phyloP scores from a whole-genome alignment of 306 rosid species.

The Vicia sativa region DNA sequence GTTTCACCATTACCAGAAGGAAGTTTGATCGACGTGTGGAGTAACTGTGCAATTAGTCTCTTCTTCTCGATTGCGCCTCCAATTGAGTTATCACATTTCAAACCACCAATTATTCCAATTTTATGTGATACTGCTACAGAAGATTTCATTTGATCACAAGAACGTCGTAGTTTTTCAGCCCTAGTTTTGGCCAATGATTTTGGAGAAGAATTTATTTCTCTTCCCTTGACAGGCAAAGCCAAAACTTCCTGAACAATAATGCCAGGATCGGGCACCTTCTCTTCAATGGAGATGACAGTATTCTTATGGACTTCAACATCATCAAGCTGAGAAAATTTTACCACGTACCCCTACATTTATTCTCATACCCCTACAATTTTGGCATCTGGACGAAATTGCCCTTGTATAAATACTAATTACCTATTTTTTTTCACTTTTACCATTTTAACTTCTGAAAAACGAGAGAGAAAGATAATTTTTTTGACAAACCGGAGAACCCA shows the following conservation, averaged over 20 bases:
- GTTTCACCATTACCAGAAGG: slow-evolving; percentile 44
- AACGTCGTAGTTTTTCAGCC: slow-evolving; percentile 36
- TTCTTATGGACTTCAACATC: slow-evolving; percentile 43
- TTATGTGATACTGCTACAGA: slow-evolving; percentile 6
- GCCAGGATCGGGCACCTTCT: slow-evolving; percentile 35
- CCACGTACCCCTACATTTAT: too few species aligned
- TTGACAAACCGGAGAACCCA: too few species aligned
- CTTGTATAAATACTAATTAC: too few species aligned
- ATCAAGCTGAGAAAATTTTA: slow-evolving; percentile 41
- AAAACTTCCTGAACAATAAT: slow-evolving; percentile 36
- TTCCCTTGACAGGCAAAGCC: slow-evolving; percentile 48
- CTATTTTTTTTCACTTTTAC: too few species aligned
- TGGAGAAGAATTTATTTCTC: slow-evolving; percentile 45
- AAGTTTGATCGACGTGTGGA: slow-evolving; percentile 61
- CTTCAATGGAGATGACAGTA: slow-evolving; percentile 36
- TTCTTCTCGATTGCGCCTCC: slow-evolving; percentile 44
- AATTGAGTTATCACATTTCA: slow-evolving; percentile 43
- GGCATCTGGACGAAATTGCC: too few species aligned
- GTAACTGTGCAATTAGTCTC: slow-evolving; percentile 47
- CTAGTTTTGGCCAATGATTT: slow-evolving; percentile 40
- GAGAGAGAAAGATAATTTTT: too few species aligned
- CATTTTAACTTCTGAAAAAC: too few species aligned
- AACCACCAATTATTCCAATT: slow-evolving; percentile 33
- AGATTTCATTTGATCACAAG: slow-evolving; percentile 44
- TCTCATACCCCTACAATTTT: too few species aligned